Conservation (phyloP, 2,329 filamentous ascomycete genomes). For the Alternaria atra region DNA sequence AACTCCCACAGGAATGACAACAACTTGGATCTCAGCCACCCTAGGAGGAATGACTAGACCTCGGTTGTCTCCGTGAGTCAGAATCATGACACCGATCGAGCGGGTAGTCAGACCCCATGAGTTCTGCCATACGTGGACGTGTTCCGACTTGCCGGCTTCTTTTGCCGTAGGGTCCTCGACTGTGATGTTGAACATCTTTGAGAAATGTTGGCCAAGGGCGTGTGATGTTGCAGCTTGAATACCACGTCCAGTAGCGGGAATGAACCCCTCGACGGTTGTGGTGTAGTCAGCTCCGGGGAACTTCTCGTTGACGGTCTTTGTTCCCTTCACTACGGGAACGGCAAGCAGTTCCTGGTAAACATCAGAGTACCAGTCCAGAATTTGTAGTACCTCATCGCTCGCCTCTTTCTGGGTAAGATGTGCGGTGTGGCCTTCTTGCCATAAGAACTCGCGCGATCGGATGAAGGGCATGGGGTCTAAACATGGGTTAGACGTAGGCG, state of each 20-base stretch:
- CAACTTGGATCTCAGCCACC: constrained; percentile 83
- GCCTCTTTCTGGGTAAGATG: constrained; percentile 86
- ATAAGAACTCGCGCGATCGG: constrained; percentile 87
- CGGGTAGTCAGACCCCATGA: constrained; percentile 98
- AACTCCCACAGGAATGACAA: constrained; percentile 92
- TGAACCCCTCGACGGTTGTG: constrained; percentile 96
- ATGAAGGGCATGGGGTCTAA: constrained; percentile 75
- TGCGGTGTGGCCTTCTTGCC: constrained; percentile 96
- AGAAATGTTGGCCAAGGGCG: constrained; percentile 96
- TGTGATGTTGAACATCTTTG: constrained; percentile 98
- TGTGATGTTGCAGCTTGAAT: constrained; percentile 97
- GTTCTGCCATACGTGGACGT: constrained; percentile 96
- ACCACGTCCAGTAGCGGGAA: constrained; percentile 91
- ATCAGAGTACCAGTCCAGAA: constrained; percentile 89
- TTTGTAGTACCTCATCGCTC: constrained; percentile 86
- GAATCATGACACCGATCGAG: constrained; percentile 98
- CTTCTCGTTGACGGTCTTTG: constrained; percentile 97
- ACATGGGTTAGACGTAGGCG: not conserved
- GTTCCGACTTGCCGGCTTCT: constrained; percentile 67
- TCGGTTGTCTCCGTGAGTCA: constrained; percentile 96
- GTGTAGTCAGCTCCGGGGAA: constrained; percentile 97
- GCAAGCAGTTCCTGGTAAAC: constrained; percentile 95
- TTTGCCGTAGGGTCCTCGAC: constrained; percentile 86
- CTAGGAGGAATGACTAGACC: constrained; percentile 92
- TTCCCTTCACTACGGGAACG: constrained; percentile 90